These are phyloP conservation scores for Nyctanthes arbortristis DNA, from an alignment of 257 asterid genomes.

Conservation along the genomic window DNA sequence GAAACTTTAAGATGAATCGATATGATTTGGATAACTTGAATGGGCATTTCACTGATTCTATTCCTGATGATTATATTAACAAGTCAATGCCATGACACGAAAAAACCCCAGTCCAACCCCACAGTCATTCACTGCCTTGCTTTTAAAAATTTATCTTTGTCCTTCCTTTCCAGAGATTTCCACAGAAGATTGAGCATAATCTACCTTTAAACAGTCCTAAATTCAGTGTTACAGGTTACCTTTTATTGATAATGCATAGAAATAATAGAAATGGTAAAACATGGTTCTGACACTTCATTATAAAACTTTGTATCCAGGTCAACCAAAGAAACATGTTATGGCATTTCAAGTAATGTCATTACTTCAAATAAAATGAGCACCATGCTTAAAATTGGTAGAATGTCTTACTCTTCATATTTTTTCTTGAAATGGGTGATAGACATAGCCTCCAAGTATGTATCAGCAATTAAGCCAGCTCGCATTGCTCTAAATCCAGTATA, in stretches of 20 bases:
- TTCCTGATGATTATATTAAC: no score
- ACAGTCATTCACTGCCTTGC: neutral
- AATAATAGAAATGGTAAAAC: neutral
- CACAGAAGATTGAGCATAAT: neutral
- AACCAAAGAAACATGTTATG: neutral
- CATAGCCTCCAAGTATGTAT: conserved; percentile 98
- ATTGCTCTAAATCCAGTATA: conserved; percentile 96
- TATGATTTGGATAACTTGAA: no score
- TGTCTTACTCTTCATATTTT: conserved; percentile 90
- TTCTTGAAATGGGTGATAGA: conserved; percentile 87
- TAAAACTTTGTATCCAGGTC: neutral
- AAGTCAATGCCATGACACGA: no score
- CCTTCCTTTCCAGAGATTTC: neutral
- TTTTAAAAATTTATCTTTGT: neutral
- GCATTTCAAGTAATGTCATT: neutral
- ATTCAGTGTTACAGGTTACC: neutral
- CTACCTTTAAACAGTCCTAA: neutral
- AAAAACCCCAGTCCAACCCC: no score
- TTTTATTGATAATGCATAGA: neutral
- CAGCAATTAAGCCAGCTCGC: conserved; percentile 99
- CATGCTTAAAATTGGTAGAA: conserved; percentile 9
- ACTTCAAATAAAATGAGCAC: conserved; percentile 3
- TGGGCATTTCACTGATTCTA: no score
- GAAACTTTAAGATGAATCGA: no score
- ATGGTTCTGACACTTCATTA: neutral